Conservation (phyloP, 2,329 filamentous ascomycete genomes). For the Neoscytalidium dimidiatum region DNA sequence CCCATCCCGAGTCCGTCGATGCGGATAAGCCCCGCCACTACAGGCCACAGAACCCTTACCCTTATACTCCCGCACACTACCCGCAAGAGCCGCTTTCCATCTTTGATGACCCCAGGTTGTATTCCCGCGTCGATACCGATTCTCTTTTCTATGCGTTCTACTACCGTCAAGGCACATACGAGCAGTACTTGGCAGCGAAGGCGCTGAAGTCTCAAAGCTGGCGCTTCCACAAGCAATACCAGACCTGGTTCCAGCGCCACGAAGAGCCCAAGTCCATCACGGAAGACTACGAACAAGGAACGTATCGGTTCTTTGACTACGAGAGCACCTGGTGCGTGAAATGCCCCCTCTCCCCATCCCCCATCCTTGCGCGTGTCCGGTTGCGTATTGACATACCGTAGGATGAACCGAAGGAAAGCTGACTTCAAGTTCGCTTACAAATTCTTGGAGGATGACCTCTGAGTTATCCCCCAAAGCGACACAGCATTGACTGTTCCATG, state of each 20-base stretch:
- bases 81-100: conserved; percentile 90
- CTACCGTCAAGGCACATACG: conserved; percentile 94
- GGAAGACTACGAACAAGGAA: conserved; percentile 97
- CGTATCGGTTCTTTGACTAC: conserved; percentile 99
- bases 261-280: conserved; percentile 99
- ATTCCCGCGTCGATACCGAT: conserved; percentile 88
- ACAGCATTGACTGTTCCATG: background rate
- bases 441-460: conserved; percentile 92
- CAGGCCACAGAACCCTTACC: conserved; percentile 77
- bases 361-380: too few relatives aligned
- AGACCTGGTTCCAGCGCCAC: conserved; percentile 96
- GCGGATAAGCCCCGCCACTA: conserved; percentile 82
- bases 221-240: conserved; percentile 99
- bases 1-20: conserved; percentile 74
- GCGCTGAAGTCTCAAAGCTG: conserved; percentile 98
- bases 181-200: conserved; percentile 93
- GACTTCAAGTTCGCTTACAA: conserved; percentile 99
- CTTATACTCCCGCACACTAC: conserved; percentile 75
- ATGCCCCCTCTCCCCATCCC: conserved; percentile 18
- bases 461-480: conserved; percentile 21
- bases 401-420: conserved; percentile 98
- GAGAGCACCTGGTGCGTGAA: conserved; percentile 90
- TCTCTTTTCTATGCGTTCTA: conserved; percentile 99
- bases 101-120: conserved; percentile 87
- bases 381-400: conserved; percentile 44